A percentile compares a stretch with the other conserved stretches of the same genome.
Evolutionary conservation across 2,329 filamentous ascomycete genomes (phyloP).

Genomic region (Colletotrichum spaethianum): DNA sequence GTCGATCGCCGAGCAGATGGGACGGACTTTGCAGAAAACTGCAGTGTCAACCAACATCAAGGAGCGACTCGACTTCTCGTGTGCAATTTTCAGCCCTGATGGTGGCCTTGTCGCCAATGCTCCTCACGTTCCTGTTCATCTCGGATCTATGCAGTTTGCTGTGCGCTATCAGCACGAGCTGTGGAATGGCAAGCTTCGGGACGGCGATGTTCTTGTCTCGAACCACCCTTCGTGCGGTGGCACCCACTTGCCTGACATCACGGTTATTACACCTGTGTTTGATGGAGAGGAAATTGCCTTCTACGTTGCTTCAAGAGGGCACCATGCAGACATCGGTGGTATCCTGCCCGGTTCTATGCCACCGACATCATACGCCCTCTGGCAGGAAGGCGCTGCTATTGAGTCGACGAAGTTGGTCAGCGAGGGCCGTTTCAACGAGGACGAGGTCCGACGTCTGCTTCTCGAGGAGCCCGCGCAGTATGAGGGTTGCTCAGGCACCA

Average conservation of each 20-base stretch:
- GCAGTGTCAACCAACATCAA: conserved; percentile 84
- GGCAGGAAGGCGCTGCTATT: conserved; percentile 76
- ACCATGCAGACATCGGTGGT: conserved; percentile 72
- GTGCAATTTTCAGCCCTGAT: conserved; percentile 80
- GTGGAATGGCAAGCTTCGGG: conserved; percentile 79
- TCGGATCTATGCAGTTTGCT: conserved; percentile 85
- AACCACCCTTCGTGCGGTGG: conserved; percentile 55
- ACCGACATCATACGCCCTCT: conserved; percentile 76
- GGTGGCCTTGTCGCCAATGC: conserved; percentile 82
- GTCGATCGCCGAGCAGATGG: conserved; percentile 88
- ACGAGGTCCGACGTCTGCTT: conserved; percentile 76
- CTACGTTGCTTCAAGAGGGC: conserved; percentile 50
- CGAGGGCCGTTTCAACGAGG: conserved; percentile 83
- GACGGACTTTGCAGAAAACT: conserved; percentile 81
- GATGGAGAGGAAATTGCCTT: conserved; percentile 50
- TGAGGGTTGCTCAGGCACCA: conserved; percentile 77
- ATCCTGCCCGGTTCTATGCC: conserved; percentile 89
- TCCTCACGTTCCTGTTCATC: conserved; percentile 81
- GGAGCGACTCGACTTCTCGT: conserved; percentile 84
- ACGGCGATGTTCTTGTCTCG: conserved; percentile 81
- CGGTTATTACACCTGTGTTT: conserved; percentile 57
- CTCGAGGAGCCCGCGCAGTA: conserved; percentile 74
- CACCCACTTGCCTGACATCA: conserved; percentile 59
- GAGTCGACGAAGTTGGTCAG: conserved; percentile 80
- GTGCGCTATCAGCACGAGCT: conserved; percentile 78